phyloP scores from a whole-genome alignment of 805 yeast species.

The Zygotorulaspora chibaensis region DNA sequence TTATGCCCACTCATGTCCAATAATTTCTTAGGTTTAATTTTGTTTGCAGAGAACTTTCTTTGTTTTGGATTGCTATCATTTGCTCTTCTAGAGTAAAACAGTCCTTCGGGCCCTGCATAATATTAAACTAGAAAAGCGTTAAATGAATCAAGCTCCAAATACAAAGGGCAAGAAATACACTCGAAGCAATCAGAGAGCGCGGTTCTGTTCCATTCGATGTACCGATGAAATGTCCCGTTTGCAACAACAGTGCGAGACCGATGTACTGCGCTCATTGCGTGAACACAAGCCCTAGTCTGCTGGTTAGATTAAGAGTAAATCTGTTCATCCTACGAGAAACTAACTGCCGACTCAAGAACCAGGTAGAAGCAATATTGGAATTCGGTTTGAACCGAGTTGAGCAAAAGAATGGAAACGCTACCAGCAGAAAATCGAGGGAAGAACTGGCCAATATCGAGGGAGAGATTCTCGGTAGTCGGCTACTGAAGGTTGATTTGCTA shows the following conservation, averaged over 20 bases:
- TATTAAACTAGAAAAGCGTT: no score
- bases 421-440: not conserved
- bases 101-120: no score
- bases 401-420: not conserved
- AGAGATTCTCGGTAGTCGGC: slow-evolving; percentile 13
- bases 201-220: slow-evolving; percentile 1
- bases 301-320: slow-evolving; percentile 18
- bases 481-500: slow-evolving; percentile 16
- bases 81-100: no score
- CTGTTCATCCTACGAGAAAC: slow-evolving; percentile 14
- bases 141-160: no score
- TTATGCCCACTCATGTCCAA: slow-evolving; percentile 17
- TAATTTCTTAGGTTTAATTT: not conserved
- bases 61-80: not conserved
- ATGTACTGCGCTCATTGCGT: slow-evolving; percentile 30
- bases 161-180: no score
- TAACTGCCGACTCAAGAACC: slow-evolving; percentile 14
- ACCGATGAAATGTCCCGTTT: slow-evolving; percentile 20
- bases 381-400: slow-evolving; percentile 15
- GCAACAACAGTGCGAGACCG: slow-evolving; percentile 17
- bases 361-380: slow-evolving; percentile 22
- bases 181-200: no score
- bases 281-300: slow-evolving; percentile 25
- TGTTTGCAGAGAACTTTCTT: not conserved
- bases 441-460: slow-evolving; percentile 8